Percentiles rank a stretch among this genome's conserved stretches.
Conservation (phyloP, 139 green algal genomes). For the Chlorella vulgaris region DNA sequence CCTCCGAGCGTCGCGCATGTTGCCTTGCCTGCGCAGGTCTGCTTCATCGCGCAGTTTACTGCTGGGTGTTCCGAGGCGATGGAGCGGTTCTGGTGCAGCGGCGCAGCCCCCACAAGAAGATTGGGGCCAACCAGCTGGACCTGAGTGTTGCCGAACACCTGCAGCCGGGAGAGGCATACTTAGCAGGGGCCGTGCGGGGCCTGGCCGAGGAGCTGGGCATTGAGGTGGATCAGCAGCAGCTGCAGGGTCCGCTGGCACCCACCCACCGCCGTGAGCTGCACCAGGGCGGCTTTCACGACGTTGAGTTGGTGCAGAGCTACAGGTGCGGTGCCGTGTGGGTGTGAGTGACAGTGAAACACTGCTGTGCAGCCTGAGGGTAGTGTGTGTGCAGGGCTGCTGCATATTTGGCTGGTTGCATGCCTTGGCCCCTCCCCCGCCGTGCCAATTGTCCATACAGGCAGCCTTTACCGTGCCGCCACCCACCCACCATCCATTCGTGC, state of each 20-base stretch:
- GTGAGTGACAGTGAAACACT: too few species aligned
- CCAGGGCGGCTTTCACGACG: conserved; percentile 38
- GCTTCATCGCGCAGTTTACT: conserved; percentile 68
- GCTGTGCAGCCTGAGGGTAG: too few species aligned
- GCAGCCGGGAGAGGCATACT: conserved; percentile 64
- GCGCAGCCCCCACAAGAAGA: conserved; percentile 62
- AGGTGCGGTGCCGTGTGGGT: conserved; percentile 3
- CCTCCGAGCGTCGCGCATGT: too few species aligned
- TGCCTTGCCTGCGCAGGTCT: conserved; percentile 46
- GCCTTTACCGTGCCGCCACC: too few species aligned
- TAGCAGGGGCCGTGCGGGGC: conserved; percentile 54
- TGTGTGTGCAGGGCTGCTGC: background rate
- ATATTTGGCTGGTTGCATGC: background rate
- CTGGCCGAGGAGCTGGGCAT: conserved; percentile 76
- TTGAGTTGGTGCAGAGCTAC: conserved; percentile 51
- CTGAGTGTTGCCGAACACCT: conserved; percentile 75
- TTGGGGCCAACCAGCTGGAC: conserved; percentile 73
- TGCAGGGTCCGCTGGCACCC: conserved; percentile 53
- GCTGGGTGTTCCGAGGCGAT: conserved; percentile 58
- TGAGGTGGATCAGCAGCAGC: background rate
- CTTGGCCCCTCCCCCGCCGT: too few species aligned
- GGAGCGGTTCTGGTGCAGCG: conserved; percentile 66
- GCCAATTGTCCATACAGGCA: too few species aligned
- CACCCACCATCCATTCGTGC: too few species aligned
- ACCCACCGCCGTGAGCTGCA: conserved; percentile 54